Evolutionary conservation across 2,329 filamentous ascomycete genomes (phyloP).

Genomic region (Alternaria tenuissima): DNA sequence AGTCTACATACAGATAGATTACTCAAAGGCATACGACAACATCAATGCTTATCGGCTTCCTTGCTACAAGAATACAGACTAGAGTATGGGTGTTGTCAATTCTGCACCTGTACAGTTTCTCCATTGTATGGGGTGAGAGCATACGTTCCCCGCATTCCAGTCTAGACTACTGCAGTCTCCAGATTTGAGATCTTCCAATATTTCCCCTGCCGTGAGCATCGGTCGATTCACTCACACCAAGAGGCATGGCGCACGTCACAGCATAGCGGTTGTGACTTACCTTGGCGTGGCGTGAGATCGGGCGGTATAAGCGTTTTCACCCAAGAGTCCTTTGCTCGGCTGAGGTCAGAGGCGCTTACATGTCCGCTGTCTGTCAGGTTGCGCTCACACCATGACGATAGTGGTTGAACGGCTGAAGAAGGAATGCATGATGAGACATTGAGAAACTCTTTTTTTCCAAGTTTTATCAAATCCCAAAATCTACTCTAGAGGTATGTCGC

Average conservation of each 20-base stretch:
- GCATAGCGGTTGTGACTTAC: neutral
- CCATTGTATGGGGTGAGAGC: neutral
- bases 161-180: neutral
- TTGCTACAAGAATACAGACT: too few species aligned
- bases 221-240: neutral
- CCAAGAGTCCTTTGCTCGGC: neutral
- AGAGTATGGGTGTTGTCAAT: too few species aligned
- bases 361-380: neutral
- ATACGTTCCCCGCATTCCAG: neutral
- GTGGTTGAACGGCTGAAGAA: neutral
- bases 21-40: too few species aligned
- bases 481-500: too few species aligned
- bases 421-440: neutral
- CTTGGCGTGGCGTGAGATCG: conserved; percentile 4
- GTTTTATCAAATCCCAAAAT: too few species aligned
- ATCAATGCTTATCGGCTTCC: too few species aligned
- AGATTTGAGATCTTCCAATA: neutral
- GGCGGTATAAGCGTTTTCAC: neutral
- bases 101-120: too few species aligned
- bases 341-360: conserved; percentile 13
- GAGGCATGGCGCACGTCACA: conserved; percentile 3
- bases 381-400: neutral
- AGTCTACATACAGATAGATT: too few species aligned
- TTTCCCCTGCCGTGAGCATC: neutral
- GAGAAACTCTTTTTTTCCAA: too few species aligned